A percentile compares a stretch with the other conserved stretches of the same genome.
Conservation (phyloP, 148 eudicot species). For the Chenopodium formosanum region DNA sequence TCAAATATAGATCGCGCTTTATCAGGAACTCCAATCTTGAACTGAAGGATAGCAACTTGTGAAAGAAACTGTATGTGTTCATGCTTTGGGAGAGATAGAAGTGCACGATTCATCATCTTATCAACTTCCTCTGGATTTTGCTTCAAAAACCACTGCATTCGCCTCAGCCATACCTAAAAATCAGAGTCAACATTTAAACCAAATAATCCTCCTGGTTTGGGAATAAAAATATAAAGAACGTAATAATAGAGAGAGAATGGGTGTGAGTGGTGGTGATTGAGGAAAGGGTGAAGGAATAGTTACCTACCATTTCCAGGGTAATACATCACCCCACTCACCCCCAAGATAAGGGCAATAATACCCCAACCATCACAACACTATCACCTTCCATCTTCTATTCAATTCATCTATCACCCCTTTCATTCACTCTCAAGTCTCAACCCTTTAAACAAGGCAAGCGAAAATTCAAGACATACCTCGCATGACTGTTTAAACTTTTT, state of each 20-base stretch:
- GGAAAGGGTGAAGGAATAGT: not conserved
- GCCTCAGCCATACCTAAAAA: slow-evolving; percentile 81
- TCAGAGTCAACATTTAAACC: not conserved
- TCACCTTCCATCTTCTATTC: not conserved
- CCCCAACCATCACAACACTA: not conserved
- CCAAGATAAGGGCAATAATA: not conserved
- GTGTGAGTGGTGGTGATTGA: not conserved
- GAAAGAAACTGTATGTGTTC: slow-evolving; percentile 73
- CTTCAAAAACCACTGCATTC: slow-evolving; percentile 58
- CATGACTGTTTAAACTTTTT: slow-evolving; percentile 77
- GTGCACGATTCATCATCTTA: slow-evolving; percentile 62
- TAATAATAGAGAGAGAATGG: not conserved
- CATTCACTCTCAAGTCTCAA: too few species aligned
- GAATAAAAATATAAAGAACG: not conserved
- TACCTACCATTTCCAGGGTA: too few species aligned
- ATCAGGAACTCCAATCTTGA: slow-evolving; percentile 70
- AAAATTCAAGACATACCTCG: slow-evolving; percentile 49
- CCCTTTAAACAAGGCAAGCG: not conserved
- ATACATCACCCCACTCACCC: too few species aligned
- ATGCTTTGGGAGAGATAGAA: slow-evolving; percentile 58
- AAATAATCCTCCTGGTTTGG: not conserved
- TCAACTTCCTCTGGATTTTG: slow-evolving; percentile 64
- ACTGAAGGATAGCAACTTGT: slow-evolving; percentile 69
- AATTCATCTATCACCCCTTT: not conserved
- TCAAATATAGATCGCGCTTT: slow-evolving; percentile 82